Evolutionary conservation across 345 rosid species (phyloP), one percentile per base, ranked within the genome.

Genomic region (Trapa incisa): DNA sequence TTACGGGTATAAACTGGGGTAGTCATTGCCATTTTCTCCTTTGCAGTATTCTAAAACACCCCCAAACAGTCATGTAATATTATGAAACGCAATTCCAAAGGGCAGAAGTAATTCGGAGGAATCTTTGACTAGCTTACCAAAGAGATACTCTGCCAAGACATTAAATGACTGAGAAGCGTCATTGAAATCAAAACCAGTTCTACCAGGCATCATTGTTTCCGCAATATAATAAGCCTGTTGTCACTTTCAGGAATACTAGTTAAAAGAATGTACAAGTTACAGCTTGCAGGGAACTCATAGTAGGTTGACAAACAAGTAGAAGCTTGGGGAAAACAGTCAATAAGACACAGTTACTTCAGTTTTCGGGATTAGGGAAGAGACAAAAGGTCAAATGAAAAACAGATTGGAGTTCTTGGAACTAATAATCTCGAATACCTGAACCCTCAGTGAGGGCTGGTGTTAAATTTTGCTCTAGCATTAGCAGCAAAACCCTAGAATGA

Each of bases 1-100:
- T 81, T 85, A 37, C 86, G 83, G 5, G 94, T 88, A 67, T 85
- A 57, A 67, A 93, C 98, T 65, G 96, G 97, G 3, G 97, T 93
- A 1, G 92, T 89, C 98, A 93, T 93, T 76, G 89, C 94, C 97
- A 87, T 88, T 75, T 64, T 79, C 84, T 89, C 90, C 65, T 67
- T 80, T 2, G 57, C 62, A 1, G 75, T 79, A 74, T 93, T 93
- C 98, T 93, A 72, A 10, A 15, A 65, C 67, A 72, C 68, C 17
- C 22, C 61, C 47, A 43, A 69, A 57, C 47, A 71, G 75, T 54
- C 56, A 78, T 65, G 69, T 37, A 0, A 66, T 56, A 0, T 37
- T 48, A 11, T 2, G 17, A 50, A 47, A 41, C 12, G n/a, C 37
- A 17, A 5, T 36, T 37, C 3, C 52, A 2, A 1, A 63, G 36